Conservation (phyloP, 2,329 filamentous ascomycete species). For the Verticillium alfalfae region DNA sequence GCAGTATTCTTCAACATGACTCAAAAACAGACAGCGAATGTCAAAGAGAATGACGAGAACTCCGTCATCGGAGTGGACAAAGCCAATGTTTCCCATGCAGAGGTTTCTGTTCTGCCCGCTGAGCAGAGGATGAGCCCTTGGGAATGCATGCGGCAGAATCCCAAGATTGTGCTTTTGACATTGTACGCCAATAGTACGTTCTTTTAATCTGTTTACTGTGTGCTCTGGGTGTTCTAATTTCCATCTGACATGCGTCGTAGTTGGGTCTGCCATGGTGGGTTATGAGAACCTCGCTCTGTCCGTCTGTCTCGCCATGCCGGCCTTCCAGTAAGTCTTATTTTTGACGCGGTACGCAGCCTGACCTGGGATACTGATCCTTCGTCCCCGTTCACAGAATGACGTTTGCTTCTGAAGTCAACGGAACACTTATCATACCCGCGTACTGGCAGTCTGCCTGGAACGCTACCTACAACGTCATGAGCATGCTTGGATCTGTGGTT, state of each 20-base stretch:
- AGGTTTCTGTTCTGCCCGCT: neutral
- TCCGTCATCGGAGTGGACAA: constrained; percentile 1
- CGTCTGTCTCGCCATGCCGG: constrained; percentile 13
- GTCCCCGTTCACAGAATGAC: constrained; percentile 4
- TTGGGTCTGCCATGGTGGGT: constrained; percentile 10
- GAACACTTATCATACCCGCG: constrained; percentile 14
- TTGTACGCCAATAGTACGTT: constrained; percentile 9
- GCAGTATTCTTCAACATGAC: neutral
- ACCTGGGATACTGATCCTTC: neutral
- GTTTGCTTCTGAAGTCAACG: constrained; percentile 12
- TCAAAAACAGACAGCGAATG: neutral
- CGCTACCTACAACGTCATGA: constrained; percentile 14
- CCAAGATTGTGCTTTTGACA: constrained; percentile 7
- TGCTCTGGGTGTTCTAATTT: neutral
- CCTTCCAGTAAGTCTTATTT: constrained; percentile 11
- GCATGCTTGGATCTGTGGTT: constrained; percentile 11
- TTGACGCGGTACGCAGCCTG: too few relatives aligned
- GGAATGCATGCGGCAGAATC: constrained; percentile 7
- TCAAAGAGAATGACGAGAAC: neutral
- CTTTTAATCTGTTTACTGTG: neutral
- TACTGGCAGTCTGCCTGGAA: constrained; percentile 17
- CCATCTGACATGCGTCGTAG: neutral
- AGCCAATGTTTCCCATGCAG: neutral
- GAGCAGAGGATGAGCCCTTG: neutral
- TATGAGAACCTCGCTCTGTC: constrained; percentile 13